Evolutionary conservation across 1,284 basidiomycete genomes (phyloP).

Genomic region (Moesziomyces sp.): DNA sequence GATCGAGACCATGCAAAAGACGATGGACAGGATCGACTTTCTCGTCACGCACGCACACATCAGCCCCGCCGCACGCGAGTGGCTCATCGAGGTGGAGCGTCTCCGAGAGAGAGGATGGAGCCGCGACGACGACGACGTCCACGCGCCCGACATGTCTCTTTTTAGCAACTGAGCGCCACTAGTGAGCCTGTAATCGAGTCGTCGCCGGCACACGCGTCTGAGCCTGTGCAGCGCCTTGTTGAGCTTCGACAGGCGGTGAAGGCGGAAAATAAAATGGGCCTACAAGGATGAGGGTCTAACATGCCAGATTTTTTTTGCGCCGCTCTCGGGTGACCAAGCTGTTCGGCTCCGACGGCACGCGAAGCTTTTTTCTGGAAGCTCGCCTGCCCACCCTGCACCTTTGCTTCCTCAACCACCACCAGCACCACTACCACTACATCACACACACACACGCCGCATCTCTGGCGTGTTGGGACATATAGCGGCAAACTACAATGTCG

Average conservation of each 20-base stretch:
- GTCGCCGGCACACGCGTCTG: too few relatives aligned
- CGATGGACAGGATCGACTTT: slow-evolving; percentile 23
- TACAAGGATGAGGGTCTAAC: neutral
- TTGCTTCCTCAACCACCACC: slow-evolving; percentile 1
- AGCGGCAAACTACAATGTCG: slow-evolving; percentile 5
- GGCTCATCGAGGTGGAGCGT: slow-evolving; percentile 28
- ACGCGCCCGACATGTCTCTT: slow-evolving; percentile 2
- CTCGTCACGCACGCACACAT: slow-evolving; percentile 17
- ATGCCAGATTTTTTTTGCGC: too few relatives aligned
- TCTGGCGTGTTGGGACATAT: neutral
- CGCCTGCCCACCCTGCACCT: neutral
- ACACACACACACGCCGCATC: neutral
- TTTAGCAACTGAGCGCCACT: slow-evolving; percentile 11
- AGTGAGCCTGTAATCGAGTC: neutral
- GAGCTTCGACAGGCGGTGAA: too few relatives aligned
- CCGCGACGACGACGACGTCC: slow-evolving; percentile 5
- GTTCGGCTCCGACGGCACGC: neutral
- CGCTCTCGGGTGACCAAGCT: too few relatives aligned
- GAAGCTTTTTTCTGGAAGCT: slow-evolving; percentile 2
- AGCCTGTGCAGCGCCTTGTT: too few relatives aligned
- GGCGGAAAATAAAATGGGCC: neutral
- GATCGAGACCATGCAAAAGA: slow-evolving; percentile 2
- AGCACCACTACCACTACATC: neutral
- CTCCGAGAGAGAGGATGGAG: slow-evolving; percentile 30
- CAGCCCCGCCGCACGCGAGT: slow-evolving; percentile 19